A percentile compares a stretch with the other conserved stretches of the same genome.
Evolutionary conservation across 2,329 filamentous ascomycete species (phyloP).

Genomic region (Xylariaceae sp.): DNA sequence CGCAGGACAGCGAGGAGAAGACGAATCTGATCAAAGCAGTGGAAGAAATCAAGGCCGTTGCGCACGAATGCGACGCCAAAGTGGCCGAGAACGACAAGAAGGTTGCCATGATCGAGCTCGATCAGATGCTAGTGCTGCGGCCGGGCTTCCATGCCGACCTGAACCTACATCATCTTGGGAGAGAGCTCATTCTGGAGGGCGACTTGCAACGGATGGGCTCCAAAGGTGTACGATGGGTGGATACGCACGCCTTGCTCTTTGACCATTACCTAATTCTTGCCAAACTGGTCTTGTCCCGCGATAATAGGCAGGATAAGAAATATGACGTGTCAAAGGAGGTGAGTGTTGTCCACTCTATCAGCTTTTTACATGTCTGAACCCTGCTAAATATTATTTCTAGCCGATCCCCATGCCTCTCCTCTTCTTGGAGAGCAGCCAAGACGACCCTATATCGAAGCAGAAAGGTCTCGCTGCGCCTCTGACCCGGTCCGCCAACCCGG

Average conservation of each 20-base stretch:
- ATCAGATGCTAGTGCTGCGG: slow-evolving; percentile 75
- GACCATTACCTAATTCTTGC: slow-evolving; percentile 94
- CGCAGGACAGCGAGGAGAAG: slow-evolving; percentile 83
- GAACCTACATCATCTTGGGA: slow-evolving; percentile 88
- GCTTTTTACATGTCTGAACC: neutral
- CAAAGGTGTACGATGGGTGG: slow-evolving; percentile 86
- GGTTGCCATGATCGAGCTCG: slow-evolving; percentile 80
- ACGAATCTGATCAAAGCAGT: slow-evolving; percentile 76
- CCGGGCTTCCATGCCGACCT: slow-evolving; percentile 85
- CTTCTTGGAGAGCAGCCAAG: slow-evolving; percentile 85
- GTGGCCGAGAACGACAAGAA: slow-evolving; percentile 91
- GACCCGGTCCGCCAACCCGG: slow-evolving; percentile 55
- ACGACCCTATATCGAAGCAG: slow-evolving; percentile 81
- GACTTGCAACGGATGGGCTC: slow-evolving; percentile 85
- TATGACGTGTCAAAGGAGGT: slow-evolving; percentile 93
- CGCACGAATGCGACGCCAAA: slow-evolving; percentile 83
- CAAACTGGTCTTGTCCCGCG: slow-evolving; percentile 68
- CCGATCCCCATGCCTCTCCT: slow-evolving; percentile 95
- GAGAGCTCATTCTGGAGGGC: slow-evolving; percentile 82
- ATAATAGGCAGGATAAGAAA: slow-evolving; percentile 66
- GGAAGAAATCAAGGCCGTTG: slow-evolving; percentile 85
- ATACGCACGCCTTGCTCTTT: slow-evolving; percentile 88
- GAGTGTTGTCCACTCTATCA: slow-evolving; percentile 27
- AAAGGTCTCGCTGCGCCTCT: slow-evolving; percentile 66
- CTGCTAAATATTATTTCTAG: slow-evolving; percentile 34